phyloP scores from a whole-genome alignment of 495 filamentous ascomycete genomes.

The Diplogelasinospora grovesii region DNA sequence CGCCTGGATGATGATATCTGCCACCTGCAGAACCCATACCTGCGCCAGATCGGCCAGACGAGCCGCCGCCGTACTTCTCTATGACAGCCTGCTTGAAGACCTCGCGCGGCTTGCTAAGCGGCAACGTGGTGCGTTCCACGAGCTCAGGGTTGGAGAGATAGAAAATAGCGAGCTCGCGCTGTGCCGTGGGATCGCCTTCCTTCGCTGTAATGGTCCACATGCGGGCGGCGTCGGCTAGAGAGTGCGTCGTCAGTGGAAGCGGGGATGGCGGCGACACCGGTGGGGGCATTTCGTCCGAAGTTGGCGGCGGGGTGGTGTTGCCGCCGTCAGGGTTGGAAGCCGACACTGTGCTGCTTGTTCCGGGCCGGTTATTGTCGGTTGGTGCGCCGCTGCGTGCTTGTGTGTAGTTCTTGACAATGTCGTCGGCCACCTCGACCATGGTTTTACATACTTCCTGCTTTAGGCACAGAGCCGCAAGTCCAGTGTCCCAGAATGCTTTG shows the following conservation, averaged over 20 bases:
- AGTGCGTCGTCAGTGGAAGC: slow-evolving; percentile 45
- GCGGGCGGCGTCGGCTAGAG: slow-evolving; percentile 75
- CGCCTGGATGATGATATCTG: slow-evolving; percentile 21
- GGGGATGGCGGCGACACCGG: slow-evolving; percentile 29
- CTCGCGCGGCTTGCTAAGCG: slow-evolving; percentile 76
- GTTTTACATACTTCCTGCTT: slow-evolving; percentile 85
- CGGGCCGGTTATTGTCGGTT: slow-evolving; percentile 13
- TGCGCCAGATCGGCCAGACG: slow-evolving; percentile 10
- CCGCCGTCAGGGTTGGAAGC: slow-evolving; percentile 9
- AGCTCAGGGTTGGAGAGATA: slow-evolving; percentile 91
- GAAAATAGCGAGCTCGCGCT: slow-evolving; percentile 88
- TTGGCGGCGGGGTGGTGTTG: slow-evolving; percentile 10
- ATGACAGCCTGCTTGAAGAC: slow-evolving; percentile 89
- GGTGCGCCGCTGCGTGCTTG: slow-evolving; percentile 30
- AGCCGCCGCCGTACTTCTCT: slow-evolving; percentile 53
- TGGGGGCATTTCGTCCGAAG: slow-evolving; percentile 14
- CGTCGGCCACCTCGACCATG: slow-evolving; percentile 83
- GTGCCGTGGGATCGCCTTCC: slow-evolving; percentile 87
- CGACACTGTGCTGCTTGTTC: slow-evolving; percentile 20
- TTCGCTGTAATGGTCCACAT: slow-evolving; percentile 95
- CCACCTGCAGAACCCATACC: slow-evolving; percentile 19
- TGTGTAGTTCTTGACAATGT: slow-evolving; percentile 56
- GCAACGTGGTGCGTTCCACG: slow-evolving; percentile 75
- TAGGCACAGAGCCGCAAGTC: slow-evolving; percentile 75
- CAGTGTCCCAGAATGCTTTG: slow-evolving; percentile 93